Evolutionary conservation across 2,329 filamentous ascomycete genomes (phyloP), one percentile per base, ranked within the genome.

Genomic region (Trichoderma koningii): DNA sequence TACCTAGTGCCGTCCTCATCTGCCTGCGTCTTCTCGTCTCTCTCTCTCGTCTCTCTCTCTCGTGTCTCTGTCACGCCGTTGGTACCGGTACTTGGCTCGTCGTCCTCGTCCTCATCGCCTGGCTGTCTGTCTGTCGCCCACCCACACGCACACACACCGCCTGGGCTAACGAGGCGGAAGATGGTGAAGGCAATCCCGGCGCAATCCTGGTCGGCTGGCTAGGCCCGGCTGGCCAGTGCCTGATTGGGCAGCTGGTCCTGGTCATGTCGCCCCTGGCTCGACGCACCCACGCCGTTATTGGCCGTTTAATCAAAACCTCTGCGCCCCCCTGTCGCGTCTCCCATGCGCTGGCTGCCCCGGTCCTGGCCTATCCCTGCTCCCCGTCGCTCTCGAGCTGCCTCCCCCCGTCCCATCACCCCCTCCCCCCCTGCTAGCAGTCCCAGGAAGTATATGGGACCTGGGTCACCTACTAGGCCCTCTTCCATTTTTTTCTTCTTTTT

Each of bases 231-330:
- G 69, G 77, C 73, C 71, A 74, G 75, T 80, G 74, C 81, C 78
- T 74, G 71, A 82, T 85, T 83, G 79, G 83, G 81, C 77, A 81
- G 74, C 71, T 76, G 73, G 72, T 76, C 76, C 78, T 76, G 74
- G 75, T 67, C 62, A 67, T 47, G 38, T 57, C 66, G 56, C 66
- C 64, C 78, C 77, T 76, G 77, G 76, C 75, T 74, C 74, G 75
- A 59, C 69, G 66, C 70, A 68, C 64, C 71, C 69, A 69, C 64
- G 66, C 73, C 71, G 72, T 77, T 76, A 85, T 84, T 85, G 82
- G 82, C 70, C 77, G 76, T 74, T 79, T 81, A 79, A 83, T 84
- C 77, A 79, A 78, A 79, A 78, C 76, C 78, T 76, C 76, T 73
- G 55, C 69, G 71, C 73, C 73, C 80, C 80, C 30, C 30, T 81